Evolutionary conservation across 2,329 filamentous ascomycete genomes (phyloP).

Genomic region (Penicillium sp.): DNA sequence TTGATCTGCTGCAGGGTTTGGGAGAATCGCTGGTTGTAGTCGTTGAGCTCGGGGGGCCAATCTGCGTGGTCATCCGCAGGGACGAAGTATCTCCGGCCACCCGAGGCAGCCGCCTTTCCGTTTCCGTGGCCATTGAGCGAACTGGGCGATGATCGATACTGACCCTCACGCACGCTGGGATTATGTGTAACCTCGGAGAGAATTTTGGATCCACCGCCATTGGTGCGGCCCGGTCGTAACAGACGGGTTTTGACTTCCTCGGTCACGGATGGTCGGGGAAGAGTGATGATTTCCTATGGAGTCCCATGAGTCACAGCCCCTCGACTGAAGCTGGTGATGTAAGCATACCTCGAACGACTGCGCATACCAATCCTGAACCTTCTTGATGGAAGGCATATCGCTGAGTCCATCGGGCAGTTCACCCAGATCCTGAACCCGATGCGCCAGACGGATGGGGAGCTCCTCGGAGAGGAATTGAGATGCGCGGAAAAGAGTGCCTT

Average conservation of each 20-base stretch:
- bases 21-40: conserved; percentile 89
- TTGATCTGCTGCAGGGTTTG: conserved; percentile 91
- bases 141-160: conserved; percentile 57
- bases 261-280: conserved; percentile 71
- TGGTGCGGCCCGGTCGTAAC: conserved; percentile 48
- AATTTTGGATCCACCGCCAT: conserved; percentile 58
- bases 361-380: conserved; percentile 96
- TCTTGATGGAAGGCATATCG: conserved; percentile 94
- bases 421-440: conserved; percentile 90
- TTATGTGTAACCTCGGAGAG: conserved; percentile 82
- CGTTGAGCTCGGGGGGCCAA: conserved; percentile 89
- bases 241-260: conserved; percentile 73
- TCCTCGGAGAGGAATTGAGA: conserved; percentile 98
- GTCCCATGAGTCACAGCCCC: conserved; percentile 20
- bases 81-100: conserved; percentile 72
- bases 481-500: conserved; percentile 91
- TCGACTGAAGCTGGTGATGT: neutral
- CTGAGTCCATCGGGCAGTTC: conserved; percentile 91
- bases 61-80: conserved; percentile 80
- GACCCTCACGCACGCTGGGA: conserved; percentile 78
- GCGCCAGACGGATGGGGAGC: conserved; percentile 90
- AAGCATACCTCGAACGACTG: conserved; percentile 90
- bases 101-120: conserved; percentile 47
- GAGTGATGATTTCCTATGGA: conserved; percentile 73
- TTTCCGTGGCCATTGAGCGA: conserved; percentile 41